Evolutionary conservation across 2,329 filamentous ascomycete species (phyloP), one percentile per base, ranked within the genome.

Genomic region (Calonectria pseudoturangicola): DNA sequence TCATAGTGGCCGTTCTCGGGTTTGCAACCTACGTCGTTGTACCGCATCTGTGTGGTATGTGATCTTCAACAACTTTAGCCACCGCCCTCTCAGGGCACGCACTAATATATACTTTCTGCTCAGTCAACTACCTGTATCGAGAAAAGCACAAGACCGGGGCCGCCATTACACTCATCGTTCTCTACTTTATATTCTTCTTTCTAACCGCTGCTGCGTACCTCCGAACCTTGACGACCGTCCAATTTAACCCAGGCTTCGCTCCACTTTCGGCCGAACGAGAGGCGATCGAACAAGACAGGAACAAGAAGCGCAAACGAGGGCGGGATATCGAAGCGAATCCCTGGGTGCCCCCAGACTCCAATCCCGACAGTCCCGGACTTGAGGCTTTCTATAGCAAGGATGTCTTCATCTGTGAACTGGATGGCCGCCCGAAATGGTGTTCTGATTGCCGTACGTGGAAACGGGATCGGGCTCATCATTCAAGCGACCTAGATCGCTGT

Each of bases 381-480:
- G 93, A 96, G 77, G 84, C 87, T 4, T 98, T 97, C 81, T 97
- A 97, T 81, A 93, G 89, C 74, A 94, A 93, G 81, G 93, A 98
- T 77, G 90, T 94, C 2, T 98, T 97, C 82, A 89, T 95, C 2
- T 98, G 95, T 84, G 93, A 97, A 79, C 87, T 88, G 15, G 94
- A 97, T 78, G 97, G 97, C 0, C 88, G 93, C n/a, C 96, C 96
- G 0, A 90, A 92, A 39, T 98, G 95, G 92, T 99, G 96, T 84
- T 92, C 92, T 4, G 90, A 91, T 66, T 99, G 96, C 82, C 90
- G 90, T 69, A 94, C 93, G 75, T 98, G 94, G 91, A 98, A 98
- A 83, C 92, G 94, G 0, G 96, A 98, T 80, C 90, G 96, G 4
- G 90, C 93, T 2, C 95, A 98, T 82, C 96, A 98, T 83, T 97